Evolutionary conservation across 192 early-diverging fungal genomes (phyloP).

Genomic region (Lobosporangium transversale): DNA sequence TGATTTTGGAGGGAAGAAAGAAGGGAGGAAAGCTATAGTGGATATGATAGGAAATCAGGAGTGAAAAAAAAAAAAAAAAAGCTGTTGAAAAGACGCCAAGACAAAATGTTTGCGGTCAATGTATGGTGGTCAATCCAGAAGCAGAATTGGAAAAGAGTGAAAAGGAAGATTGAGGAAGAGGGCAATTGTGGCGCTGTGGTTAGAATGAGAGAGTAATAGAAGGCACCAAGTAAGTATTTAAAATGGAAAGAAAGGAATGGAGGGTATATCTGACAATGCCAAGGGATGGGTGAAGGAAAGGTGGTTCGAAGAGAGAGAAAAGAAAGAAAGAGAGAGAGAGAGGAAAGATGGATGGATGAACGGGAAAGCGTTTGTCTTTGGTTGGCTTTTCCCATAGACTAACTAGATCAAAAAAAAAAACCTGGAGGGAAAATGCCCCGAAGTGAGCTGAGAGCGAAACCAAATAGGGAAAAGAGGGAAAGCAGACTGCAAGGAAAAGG

Average conservation of each 20-base stretch:
- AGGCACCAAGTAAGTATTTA: not conserved
- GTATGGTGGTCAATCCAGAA: too few species aligned
- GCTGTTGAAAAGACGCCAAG: too few species aligned
- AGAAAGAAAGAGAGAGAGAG: slow-evolving; percentile 1
- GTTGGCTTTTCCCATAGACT: too few species aligned
- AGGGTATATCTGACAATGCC: not conserved
- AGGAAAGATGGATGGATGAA: not conserved
- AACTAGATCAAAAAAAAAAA: not conserved
- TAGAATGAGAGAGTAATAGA: not conserved
- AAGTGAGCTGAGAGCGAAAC: too few species aligned
- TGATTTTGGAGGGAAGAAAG: not conserved
- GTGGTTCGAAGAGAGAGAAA: not conserved
- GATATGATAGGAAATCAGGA: too few species aligned
- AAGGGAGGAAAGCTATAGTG: not conserved
- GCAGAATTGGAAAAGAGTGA: too few species aligned
- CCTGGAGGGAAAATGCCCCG: not conserved
- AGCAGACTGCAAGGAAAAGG: too few species aligned
- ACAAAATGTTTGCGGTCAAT: too few species aligned
- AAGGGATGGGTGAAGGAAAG: not conserved
- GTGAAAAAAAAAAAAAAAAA: too few species aligned
- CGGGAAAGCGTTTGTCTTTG: too few species aligned
- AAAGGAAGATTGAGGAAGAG: too few species aligned
- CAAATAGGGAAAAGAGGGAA: not conserved
- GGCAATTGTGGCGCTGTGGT: too few species aligned
- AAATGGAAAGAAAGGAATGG: not conserved